Evolutionary conservation across 2,329 filamentous ascomycete genomes (phyloP), one percentile per base, ranked within the genome.

Genomic region (Botrytis aclada): DNA sequence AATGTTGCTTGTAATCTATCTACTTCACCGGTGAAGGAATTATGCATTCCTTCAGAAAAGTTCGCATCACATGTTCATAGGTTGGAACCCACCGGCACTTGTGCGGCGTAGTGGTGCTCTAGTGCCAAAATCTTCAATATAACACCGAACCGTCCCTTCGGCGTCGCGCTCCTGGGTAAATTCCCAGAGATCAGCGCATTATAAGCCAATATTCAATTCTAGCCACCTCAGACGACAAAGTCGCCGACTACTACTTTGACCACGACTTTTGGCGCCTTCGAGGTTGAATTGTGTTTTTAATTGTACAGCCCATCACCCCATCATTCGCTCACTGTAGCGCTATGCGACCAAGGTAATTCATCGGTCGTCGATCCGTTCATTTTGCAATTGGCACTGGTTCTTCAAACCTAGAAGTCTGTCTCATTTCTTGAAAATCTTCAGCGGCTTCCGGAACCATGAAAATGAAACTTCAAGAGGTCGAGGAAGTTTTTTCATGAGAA

Each of bases 391-490:
- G 51, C 39, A 39, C 14, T n/a, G 37, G 16, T 34, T 32, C 29
- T 70, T 25, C 14, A 61, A 45, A 61, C 22, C 22, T 43, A 37
- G n/a, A 32, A 8, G 39, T 61, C 67, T 41, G 20, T 37, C 37
- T 37, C 45, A 66, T 51, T 20, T 51, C 10, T 6, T 20, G 20
- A n/a, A 43, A 51, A 63, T 64, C 43, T 66, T 66, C 61, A 58
- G 69, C 60, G 69, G 45, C 69, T 71, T 71, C 37, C n/a, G 45
- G 60, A 39, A 54, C 45, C 54, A 54, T 67, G 47, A n/a, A 56
- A 29, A 22, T 41, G 18, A 41, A 41, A 51, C 34, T 56, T 56
- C 34, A 51, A 56, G 65, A 16, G 65, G 37, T 43, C 37, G 25
- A 25, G 37, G 10, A 56, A 32, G 4, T 56, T 69, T 58, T 47